Evolutionary conservation across 1,139 yeast genomes (phyloP), one percentile per base, ranked within the genome.

Genomic region (Arxiozyma slooffiae): DNA sequence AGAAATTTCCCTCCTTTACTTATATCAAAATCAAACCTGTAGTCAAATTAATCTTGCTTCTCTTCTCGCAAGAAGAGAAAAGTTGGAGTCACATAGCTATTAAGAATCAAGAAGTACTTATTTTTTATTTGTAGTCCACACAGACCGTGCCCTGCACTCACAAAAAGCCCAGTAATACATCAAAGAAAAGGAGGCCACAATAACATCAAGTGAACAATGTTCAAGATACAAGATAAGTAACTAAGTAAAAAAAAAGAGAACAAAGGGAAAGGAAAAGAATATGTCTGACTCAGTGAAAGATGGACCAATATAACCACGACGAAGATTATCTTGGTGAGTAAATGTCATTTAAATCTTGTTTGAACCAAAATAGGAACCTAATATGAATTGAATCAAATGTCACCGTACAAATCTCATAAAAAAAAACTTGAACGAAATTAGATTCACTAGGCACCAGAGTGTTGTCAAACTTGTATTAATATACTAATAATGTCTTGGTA

Each of bases 301-400:
- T 79, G 89, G 89, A 82, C 85, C 88, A 68, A 71, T 67, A 68
- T 67, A 70, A 61, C 70, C 76, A 76, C 67, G 50, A 47, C 51
- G 53, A 55, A 57, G 72, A 58, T 55, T 71, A 73, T 67, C 72
- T 75, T 69, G 90, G 86, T 83, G 90, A 83, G 90, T 84, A 83
- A 73, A 70, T 67, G 76, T 81, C 86, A 61, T 60, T 38, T 78
- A 66, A 57, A 74, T 88, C 92, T 88, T 72, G 96, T 86, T 88
- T 86, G 95, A 95, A 73, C 87, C 86, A 85, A 52, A 88, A 88
- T 87, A 85, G 96, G 94, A 83, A 79, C 86, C 82, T 77, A 78
- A 77, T 81, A 84, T 74, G 36, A 30, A 30, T 6, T 30, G 36
- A n/a, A 30, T 30, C 36, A 2, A 30, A 14, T 30, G 14, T 3